A percentile compares a stretch with the other conserved stretches of the same genome.
Conservation (phyloP, 306 rosid genomes). For the Trifolium repens region DNA sequence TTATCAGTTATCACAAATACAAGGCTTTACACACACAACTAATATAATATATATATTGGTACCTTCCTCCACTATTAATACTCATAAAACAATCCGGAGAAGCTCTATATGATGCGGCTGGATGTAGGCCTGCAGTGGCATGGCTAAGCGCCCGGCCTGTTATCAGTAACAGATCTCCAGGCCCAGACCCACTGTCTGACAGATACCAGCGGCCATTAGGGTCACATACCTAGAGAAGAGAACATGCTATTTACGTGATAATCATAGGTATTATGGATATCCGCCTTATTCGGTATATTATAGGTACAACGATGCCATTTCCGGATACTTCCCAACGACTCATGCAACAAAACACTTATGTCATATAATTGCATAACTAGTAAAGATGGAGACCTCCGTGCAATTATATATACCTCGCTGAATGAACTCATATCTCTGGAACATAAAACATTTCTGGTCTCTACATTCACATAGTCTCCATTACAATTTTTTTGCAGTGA, state of each 20-base stretch:
- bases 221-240: constrained; percentile 77
- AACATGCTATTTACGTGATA: constrained; percentile 54
- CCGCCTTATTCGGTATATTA: background rate
- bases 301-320: constrained; percentile 62
- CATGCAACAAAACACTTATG: background rate
- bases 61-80: constrained; percentile 78
- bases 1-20: constrained; percentile 28
- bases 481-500: no score
- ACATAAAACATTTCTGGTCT: constrained; percentile 51
- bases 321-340: constrained; percentile 59
- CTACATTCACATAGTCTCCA: constrained; percentile 47
- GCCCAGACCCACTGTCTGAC: constrained; percentile 76
- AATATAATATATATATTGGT: background rate
- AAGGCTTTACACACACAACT: constrained; percentile 1
- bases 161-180: constrained; percentile 90
- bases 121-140: constrained; percentile 89
- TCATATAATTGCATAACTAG: constrained; percentile 8
- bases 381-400: background rate
- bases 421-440: constrained; percentile 32
- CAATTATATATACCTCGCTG: constrained; percentile 33
- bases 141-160: constrained; percentile 96
- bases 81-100: constrained; percentile 62
- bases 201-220: constrained; percentile 94
- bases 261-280: constrained; percentile 27
- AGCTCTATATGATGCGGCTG: constrained; percentile 82